Percentiles rank a stretch among this genome's conserved stretches.
Evolutionary conservation across 2,329 filamentous ascomycete species (phyloP).

Genomic region (Cadophora malorum): DNA sequence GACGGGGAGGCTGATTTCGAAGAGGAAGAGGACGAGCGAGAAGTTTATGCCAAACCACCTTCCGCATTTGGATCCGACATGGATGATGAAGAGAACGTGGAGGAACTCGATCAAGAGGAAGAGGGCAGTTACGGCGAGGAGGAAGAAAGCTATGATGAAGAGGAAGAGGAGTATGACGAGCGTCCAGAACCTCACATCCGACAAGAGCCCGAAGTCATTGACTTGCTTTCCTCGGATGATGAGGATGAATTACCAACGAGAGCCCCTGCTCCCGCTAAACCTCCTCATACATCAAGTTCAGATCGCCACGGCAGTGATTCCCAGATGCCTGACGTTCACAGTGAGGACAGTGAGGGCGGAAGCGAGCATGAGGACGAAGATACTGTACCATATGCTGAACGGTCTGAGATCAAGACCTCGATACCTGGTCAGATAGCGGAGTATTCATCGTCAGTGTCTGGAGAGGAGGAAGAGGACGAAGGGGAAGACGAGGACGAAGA

Average conservation of each 20-base stretch:
- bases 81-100: slow-evolving; percentile 10
- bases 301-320: slow-evolving; percentile 25
- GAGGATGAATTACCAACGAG: slow-evolving; percentile 37
- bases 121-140: slow-evolving; percentile 28
- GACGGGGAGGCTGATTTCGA: slow-evolving; percentile 21
- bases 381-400: slow-evolving; percentile 15
- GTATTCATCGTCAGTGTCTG: neutral
- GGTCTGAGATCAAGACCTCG: slow-evolving; percentile 20
- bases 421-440: neutral
- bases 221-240: slow-evolving; percentile 46
- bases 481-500: slow-evolving; percentile 14
- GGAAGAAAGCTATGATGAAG: slow-evolving; percentile 38
- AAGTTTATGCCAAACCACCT: slow-evolving; percentile 9
- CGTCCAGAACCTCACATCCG: slow-evolving; percentile 18
- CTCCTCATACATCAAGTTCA: slow-evolving; percentile 33
- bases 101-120: slow-evolving; percentile 29
- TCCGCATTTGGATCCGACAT: slow-evolving; percentile 2
- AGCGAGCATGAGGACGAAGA: slow-evolving; percentile 19
- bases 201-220: slow-evolving; percentile 41
- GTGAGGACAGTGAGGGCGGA: slow-evolving; percentile 20
- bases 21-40: slow-evolving; percentile 11
- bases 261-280: neutral
- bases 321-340: slow-evolving; percentile 24
- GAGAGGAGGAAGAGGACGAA: slow-evolving; percentile 3
- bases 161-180: slow-evolving; percentile 37